Evolutionary conservation across 257 asterid species (phyloP), one percentile per base, ranked within the genome.

Genomic region (Solanum dulcamara): DNA sequence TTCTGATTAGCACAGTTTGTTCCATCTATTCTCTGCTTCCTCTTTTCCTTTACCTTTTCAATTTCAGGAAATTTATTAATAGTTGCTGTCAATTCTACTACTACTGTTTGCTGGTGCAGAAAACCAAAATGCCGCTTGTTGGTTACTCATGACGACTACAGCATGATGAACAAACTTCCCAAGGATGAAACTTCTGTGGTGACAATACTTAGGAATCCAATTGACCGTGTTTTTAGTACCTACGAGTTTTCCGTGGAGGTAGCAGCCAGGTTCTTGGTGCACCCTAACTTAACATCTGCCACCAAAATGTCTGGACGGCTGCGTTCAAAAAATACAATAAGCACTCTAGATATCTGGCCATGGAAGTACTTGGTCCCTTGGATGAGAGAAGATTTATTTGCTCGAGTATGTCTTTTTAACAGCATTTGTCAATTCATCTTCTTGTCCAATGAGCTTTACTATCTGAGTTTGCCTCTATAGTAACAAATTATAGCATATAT

Each of bases 281-380:
- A 94, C 90, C 97, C 98, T 84, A 97, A 97, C 91, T 89, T 97
- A 84, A 94, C 99, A 75, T 95, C 98, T 33, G 94, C 93, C 70
- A 87, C 90, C 68, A 92, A 85, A 92, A 89, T 91, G 92, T 84
- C 92, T 50, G 88, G 87, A 66, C 92, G 88, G 37, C 74, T 90
- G 83, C 97, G 98, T 50, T 87, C 90, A 55, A 94, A 90, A 92
- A 80, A 89, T 74, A 95, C 92, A 86, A 89, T 93, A 48, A 93
- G 97, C 94, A 97, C 99, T 44, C 92, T 97, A 84, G 97, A 95
- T 81, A 95, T 97, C 88, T 97, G 99, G 99, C 99, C 99, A 10
- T 97, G 99, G 99, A 97, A 93, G 88, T 94, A 93, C 89, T 89
- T 97, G 92, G 98, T 97, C 90, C 99, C 99, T 72, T 95, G 98